These are phyloP conservation scores for Lenwebbia sp. DNA, from an alignment of 345 rosid species.

Conservation along the genomic window DNA sequence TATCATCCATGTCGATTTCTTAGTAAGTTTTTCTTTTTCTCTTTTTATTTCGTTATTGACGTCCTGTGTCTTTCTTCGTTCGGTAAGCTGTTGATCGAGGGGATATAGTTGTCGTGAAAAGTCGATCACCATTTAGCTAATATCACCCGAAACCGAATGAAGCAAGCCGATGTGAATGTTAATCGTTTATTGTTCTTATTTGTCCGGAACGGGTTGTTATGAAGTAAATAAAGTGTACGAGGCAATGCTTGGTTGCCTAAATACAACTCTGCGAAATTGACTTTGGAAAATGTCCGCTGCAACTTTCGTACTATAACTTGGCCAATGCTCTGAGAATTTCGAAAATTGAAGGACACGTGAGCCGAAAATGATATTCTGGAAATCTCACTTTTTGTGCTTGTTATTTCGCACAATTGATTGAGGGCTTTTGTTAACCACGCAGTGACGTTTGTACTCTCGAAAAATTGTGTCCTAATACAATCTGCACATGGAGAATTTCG, in stretches of 20 bases:
- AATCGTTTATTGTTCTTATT: too few relatives aligned
- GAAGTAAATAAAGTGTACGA: not conserved
- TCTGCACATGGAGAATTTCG: not conserved
- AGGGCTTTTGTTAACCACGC: not conserved
- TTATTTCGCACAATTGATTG: not conserved
- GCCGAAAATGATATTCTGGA: not conserved
- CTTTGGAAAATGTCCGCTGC: rapidly evolving
- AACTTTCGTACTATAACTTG: not conserved
- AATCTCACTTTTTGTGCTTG: not conserved
- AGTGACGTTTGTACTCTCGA: not conserved
- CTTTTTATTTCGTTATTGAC: too few relatives aligned
- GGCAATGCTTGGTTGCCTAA: not conserved
- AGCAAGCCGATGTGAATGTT: not conserved
- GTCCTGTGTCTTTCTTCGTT: too few relatives aligned
- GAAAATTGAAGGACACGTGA: not conserved
- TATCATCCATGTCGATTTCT: not conserved
- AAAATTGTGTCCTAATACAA: not conserved
- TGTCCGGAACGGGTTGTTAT: not conserved
- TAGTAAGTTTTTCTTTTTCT: not conserved
- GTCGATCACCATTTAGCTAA: not conserved
- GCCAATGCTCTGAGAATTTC: not conserved
- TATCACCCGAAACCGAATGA: not conserved
- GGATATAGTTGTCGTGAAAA: not conserved
- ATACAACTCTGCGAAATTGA: too few relatives aligned
- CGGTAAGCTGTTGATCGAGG: not conserved